Base-by-base conservation (phyloP, 371 early-diverging fungal species). In the Vairimorpha ceranae region DNA sequence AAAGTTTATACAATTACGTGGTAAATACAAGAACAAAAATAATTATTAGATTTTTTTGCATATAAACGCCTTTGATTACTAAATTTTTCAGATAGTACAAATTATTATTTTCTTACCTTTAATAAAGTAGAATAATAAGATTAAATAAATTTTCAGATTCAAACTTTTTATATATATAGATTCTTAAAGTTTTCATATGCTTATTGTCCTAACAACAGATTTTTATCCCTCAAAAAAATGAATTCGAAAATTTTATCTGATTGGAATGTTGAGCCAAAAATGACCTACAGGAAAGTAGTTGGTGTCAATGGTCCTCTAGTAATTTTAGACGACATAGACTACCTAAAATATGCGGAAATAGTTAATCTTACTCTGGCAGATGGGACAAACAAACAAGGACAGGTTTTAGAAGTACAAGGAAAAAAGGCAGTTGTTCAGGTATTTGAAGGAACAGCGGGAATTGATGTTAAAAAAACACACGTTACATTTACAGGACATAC, bases 281-380 rank as follows among this genome's bases (percentile, higher is more conserved):
- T 69, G 15, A 94, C 93, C 81, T 99, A 99, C 85, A 88, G 93
- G 68, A 97, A 95, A 48, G 95, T 99, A 33, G 87, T 92, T 35
- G 95, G 98, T 82, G 95, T 99, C 58, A 99, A 97, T 84, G 99
- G 99, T 41, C 99, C 99, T 41, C 86, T 99, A 79, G 96, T 99
- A 52, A 94, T 97, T 84, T 86, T 99, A 71, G 97, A 99, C 82
- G 92, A 95, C 82, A 93, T 99, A 82, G 93, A 93, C 88, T 65
- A 78, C 82, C 91, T 97, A 75, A 93, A 92, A 85, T 97, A 91
- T 85, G 88, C 91, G 27, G 99, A 99, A 86, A 99, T 99, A 80
- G 98, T 97, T 29, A 88, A 90, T 70, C 83, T 99, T 59, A 97
- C 96, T 15, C 88, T 99, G 38, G 92, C 95, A 27, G 96, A 99